Base-by-base conservation (phyloP, 2,329 filamentous ascomycete genomes). In the Leptographium lundbergii region DNA sequence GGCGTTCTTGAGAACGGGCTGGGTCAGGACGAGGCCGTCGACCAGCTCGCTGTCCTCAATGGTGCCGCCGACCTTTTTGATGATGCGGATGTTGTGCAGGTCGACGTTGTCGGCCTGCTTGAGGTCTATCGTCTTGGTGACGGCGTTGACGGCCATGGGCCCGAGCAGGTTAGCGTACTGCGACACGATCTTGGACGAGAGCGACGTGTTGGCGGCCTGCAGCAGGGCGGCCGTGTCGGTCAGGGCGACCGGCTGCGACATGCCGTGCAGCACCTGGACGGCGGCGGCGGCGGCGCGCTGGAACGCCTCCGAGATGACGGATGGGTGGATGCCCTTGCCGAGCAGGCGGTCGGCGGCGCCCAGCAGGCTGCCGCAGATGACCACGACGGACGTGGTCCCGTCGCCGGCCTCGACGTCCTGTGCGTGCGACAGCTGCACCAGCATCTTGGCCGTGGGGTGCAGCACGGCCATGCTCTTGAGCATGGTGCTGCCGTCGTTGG, bases 401-500 rank as follows among this genome's bases (percentile, higher is more conserved):
- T 99, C 94, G 76, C 94, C 94, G 63, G 94, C 94, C 74, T 99
- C 94, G 62, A 99, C 91, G 77, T 99, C 94, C 74, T 99, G 94
- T 65, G 94, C 94, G 66, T 94, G 89, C 68, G 92, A 95, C 63
- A 99, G 82, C 73, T 99, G 91, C 69, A 99, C 94, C 66, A 99
- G 81, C 94, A 99, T 99, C 78, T 96, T 96, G 57, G 94, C 94
- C 55, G 95, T 95, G n/a, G 94, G 94, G 72, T 99, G 94, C 87
- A 99, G 91, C 66, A 99, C 94, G 65, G 89, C 88, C 94, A 99
- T 97, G 79, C 92, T 92, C 77, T 89, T 95, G 70, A 99, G 78
- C 92, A 99, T 99, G 60, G 94, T 99, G 78, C 95, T 95, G 73
- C 94, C 94, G 75, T 99, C 94, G 79, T 99, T 99, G 70, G 94